A percentile compares a stretch with the other conserved stretches of the same genome.
Evolutionary conservation across 805 yeast species (phyloP).

Genomic region (Spathaspora boniae): DNA sequence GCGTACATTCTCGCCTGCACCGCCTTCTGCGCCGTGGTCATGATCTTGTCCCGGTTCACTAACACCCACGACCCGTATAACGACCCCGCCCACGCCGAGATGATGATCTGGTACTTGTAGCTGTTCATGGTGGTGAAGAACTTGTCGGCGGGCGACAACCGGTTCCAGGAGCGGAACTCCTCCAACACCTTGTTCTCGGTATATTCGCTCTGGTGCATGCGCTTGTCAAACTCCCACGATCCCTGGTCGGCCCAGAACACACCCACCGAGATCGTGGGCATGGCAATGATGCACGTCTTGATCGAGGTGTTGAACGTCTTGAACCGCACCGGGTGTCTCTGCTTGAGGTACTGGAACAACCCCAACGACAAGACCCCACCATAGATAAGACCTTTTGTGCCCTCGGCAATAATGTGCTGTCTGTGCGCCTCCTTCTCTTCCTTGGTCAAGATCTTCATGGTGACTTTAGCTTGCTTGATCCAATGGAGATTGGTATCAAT

Average conservation of each 20-base stretch:
- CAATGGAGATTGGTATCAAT: no score
- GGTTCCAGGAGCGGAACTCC: constrained; percentile 35
- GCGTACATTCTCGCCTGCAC: constrained; percentile 92
- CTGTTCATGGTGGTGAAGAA: constrained; percentile 23
- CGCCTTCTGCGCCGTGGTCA: constrained; percentile 75
- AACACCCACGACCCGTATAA: constrained; percentile 66
- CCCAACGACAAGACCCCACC: constrained; percentile 32
- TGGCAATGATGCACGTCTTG: constrained; percentile 33
- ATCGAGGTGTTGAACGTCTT: constrained; percentile 34
- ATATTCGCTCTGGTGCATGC: constrained; percentile 30
- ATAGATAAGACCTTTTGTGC: constrained; percentile 35
- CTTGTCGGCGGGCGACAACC: constrained; percentile 27
- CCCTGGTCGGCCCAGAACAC: constrained; percentile 46
- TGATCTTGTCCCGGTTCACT: constrained; percentile 69
- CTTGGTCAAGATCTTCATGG: constrained; percentile 34
- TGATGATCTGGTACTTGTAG: constrained; percentile 35
- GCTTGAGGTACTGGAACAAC: constrained; percentile 28
- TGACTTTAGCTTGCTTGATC: no score
- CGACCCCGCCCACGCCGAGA: constrained; percentile 39
- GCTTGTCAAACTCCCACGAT: constrained; percentile 39
- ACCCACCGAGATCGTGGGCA: constrained; percentile 37
- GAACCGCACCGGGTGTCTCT: constrained; percentile 31
- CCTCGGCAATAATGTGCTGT: constrained; percentile 31
- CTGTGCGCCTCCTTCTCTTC: constrained; percentile 41
- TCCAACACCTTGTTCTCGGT: constrained; percentile 27